Conservation (phyloP, 176 grass and related monocot species). For the Zoysia japonica region DNA sequence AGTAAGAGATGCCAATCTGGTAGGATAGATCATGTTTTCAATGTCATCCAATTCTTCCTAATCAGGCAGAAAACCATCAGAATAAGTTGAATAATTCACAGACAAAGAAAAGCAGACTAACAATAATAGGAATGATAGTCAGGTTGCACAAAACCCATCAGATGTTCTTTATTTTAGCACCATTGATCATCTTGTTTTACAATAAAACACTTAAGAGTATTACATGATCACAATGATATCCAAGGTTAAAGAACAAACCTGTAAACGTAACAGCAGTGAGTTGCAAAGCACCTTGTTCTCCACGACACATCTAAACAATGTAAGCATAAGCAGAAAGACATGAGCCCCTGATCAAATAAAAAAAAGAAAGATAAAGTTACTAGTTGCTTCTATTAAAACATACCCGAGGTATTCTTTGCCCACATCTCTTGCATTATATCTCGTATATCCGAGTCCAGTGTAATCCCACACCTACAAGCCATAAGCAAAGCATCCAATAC, state of each 20-base stretch:
- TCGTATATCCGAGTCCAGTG: slow-evolving; percentile 90
- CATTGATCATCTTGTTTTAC: background rate
- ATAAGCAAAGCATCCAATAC: slow-evolving; percentile 7
- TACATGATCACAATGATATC: slow-evolving; percentile 2
- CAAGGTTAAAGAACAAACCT: slow-evolving; percentile 46
- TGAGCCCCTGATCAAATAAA: background rate
- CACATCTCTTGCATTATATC: slow-evolving; percentile 88
- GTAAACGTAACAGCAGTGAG: slow-evolving; percentile 71
- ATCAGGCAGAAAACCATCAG: slow-evolving; percentile 11
- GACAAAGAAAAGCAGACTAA: background rate
- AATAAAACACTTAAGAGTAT: background rate
- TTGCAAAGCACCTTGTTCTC: slow-evolving; percentile 99
- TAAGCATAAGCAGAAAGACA: slow-evolving; percentile 14
- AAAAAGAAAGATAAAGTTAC: background rate
- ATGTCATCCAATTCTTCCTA: slow-evolving; percentile 62
- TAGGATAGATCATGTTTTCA: slow-evolving; percentile 62
- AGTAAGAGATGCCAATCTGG: slow-evolving; percentile 68
- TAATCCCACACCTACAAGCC: slow-evolving; percentile 88
- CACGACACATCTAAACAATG: slow-evolving; percentile 79
- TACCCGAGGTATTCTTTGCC: slow-evolving; percentile 93
- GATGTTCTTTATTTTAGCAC: background rate
- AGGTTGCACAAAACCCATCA: slow-evolving; percentile 5
- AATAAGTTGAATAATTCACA: background rate
- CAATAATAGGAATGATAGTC: slow-evolving; percentile 6
- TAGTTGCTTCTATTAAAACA: slow-evolving; percentile 1